Evolutionary conservation across 2,329 filamentous ascomycete species (phyloP).

Genomic region (Xylariaceae sp.): DNA sequence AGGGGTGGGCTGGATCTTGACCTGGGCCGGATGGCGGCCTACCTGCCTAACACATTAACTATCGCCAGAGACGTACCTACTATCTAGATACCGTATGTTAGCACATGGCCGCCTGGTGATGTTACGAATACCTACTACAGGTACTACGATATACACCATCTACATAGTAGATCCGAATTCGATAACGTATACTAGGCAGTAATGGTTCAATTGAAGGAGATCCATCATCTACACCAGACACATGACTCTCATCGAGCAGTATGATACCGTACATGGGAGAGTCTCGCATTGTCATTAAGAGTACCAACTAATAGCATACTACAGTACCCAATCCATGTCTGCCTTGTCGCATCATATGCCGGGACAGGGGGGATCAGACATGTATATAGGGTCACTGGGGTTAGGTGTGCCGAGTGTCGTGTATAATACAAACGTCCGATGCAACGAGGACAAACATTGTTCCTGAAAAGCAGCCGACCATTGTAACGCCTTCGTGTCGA

Average conservation of each 20-base stretch:
- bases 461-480: conserved; percentile 11
- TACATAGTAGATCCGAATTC: no score
- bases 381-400: background rate
- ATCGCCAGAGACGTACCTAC: no score
- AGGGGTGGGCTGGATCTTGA: no score
- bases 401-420: background rate
- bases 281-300: background rate
- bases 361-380: background rate
- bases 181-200: no score
- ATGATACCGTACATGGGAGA: background rate
- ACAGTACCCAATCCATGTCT: background rate
- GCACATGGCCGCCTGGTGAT: no score
- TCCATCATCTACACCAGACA: no score
- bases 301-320: background rate
- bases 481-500: conserved; percentile 11
- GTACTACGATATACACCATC: no score
- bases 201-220: background rate
- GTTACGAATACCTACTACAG: no score
- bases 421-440: conserved; percentile 5
- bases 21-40: no score
- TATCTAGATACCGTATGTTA: no score
- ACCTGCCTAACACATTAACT: no score
- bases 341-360: background rate
- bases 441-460: conserved; percentile 8
- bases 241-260: background rate